Evolutionary conservation across 1,139 yeast genomes (phyloP), one percentile per base, ranked within the genome.

Genomic region (Yamadazyma oceani): DNA sequence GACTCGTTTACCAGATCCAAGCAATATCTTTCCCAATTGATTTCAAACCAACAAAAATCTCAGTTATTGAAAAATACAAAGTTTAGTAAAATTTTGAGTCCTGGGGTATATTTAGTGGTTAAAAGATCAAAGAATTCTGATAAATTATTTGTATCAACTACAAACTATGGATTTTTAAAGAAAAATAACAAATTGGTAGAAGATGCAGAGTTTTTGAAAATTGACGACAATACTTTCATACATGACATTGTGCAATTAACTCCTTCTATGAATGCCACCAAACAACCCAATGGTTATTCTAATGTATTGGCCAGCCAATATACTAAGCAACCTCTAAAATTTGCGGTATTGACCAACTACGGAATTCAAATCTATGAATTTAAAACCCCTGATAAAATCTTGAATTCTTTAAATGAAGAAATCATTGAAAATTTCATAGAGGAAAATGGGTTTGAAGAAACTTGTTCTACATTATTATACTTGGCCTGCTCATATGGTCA

Each of bases 261-360:
- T 0, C 81, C 88, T 14, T 66, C 82, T 1, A 82, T 82, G 71
- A 79, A 79, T 54, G 88, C 95, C 1, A 75, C 90, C 0, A 63
- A 75, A 31, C 76, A 76, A 33, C 94, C 95, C 12, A 78, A 72
- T 50, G 96, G 96, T 1, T 87, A 82, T 56, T 73, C 89, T 4
- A 90, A 90, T 55, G 81, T 82, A 44, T 79, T 85, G 53, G 95
- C 96, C 2, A 81, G 90, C 16, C 97, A 90, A 55, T 90, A 87
- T 54, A 76, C 82, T 9, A 62, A 73, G 25, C 66, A 69, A 21
- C 79, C 82, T 1, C 66, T 84, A 36, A 81, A 80, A 51, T 74
- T 90, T 57, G 96, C 95, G 0, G 80, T 90, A 3, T 66, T 92
- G 51, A 90, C 97, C 2, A 81, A 79, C 50, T 77, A 80, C 23